Conservation (phyloP, 2,329 filamentous ascomycete genomes). For the Colletotrichum scovillei region DNA sequence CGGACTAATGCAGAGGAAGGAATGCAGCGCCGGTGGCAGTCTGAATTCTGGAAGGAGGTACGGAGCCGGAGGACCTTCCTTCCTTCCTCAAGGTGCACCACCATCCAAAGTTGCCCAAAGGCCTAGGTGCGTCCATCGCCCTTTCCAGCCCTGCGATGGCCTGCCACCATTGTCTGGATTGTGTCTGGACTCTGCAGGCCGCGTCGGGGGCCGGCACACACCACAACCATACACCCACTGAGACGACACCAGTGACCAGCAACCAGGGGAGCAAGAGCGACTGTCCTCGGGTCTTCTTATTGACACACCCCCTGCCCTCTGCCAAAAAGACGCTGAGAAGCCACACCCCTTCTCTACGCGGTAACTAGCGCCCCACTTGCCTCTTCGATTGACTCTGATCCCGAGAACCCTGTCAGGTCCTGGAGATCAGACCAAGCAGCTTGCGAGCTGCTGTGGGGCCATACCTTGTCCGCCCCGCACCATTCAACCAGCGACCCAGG, state of each 20-base stretch:
- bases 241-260: not conserved
- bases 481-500: not conserved
- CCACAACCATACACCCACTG: not conserved
- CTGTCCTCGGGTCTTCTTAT: not conserved
- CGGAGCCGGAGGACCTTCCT: no score
- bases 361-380: conserved; percentile 1
- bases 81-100: not conserved
- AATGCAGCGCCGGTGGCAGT: not conserved
- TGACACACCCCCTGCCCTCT: not conserved
- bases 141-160: not conserved
- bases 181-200: not conserved
- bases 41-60: not conserved
- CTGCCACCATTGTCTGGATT: not conserved
- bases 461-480: conserved; percentile 16
- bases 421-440: conserved; percentile 50
- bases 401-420: conserved; percentile 37
- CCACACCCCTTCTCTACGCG: not conserved
- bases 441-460: conserved; percentile 43
- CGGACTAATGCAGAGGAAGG: not conserved
- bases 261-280: not conserved
- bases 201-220: not conserved
- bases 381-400: conserved; percentile 35
- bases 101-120: conserved; percentile 38
- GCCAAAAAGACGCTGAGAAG: not conserved
- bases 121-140: conserved; percentile 11